phyloP scores from a whole-genome alignment of 768 basidiomycete genomes.

The Lactarius pseudohatsudake region DNA sequence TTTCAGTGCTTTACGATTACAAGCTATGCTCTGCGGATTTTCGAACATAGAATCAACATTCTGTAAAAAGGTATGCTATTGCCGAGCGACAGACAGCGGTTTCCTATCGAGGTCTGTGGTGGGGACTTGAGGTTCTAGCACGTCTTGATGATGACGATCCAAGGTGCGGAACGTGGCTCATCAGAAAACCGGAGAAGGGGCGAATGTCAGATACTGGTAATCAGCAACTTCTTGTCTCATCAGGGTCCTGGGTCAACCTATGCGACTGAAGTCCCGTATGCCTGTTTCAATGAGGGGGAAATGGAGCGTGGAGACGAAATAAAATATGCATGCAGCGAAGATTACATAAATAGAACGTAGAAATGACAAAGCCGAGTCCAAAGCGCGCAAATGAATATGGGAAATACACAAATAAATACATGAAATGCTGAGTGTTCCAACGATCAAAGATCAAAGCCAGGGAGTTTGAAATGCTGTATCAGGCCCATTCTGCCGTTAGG shows the following conservation, averaged over 20 bases:
- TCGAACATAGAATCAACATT: background rate
- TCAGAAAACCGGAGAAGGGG: background rate
- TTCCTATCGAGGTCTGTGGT: background rate
- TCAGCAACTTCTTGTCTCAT: background rate
- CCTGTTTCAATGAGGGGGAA: background rate
- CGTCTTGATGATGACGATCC: background rate
- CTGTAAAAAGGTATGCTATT: conserved; percentile 2
- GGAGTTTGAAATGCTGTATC: background rate
- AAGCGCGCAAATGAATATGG: background rate
- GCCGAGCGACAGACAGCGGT: background rate
- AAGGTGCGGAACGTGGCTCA: background rate
- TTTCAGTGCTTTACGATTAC: conserved; percentile 12
- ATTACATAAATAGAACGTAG: conserved; percentile 22
- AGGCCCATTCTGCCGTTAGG: conserved; percentile 12
- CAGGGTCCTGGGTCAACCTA: background rate
- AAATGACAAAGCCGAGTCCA: conserved; percentile 5
- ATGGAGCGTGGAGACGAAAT: background rate
- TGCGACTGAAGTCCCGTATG: background rate
- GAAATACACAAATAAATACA: conserved; percentile 14
- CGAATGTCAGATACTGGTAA: conserved; percentile 1
- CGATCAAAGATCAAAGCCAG: background rate
- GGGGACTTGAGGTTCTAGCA: background rate
- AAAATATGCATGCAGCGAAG: background rate
- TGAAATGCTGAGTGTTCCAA: background rate
- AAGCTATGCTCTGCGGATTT: conserved; percentile 4